Evolutionary conservation across 768 basidiomycete genomes (phyloP), one percentile per base, ranked within the genome.

Genomic region (Amanita inopinata): DNA sequence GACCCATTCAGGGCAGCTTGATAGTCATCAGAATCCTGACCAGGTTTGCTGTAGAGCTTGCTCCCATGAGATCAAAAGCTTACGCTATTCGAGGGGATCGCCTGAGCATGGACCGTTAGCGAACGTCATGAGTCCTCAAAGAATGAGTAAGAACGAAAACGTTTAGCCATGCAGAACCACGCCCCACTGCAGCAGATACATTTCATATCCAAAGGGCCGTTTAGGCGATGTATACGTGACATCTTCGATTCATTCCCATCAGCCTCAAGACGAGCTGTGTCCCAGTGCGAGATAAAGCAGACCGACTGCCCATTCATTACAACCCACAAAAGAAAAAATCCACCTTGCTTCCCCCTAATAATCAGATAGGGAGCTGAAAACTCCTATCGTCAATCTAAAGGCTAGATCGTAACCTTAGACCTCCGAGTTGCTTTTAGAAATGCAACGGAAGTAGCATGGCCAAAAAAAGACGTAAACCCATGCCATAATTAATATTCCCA

Each of bases 311-410:
- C n/a, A n/a, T n/a, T n/a, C n/a, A n/a, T n/a, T n/a, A n/a, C n/a
- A n/a, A n/a, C n/a, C n/a, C n/a, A n/a, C n/a, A n/a, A n/a, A n/a
- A 20, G 14, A 27, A 2, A 30, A 19, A 19, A 17, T 38, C 23
- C 10, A 30, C 39, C 27, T 27, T 10, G 8, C 24, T 20, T 36
- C 33, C 42, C 25, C 42, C 32, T 30, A 17, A 14, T 32, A 34
- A 28, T 6, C 27, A 34, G 15, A 33, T 34, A 34, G 32, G 41
- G 34, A 43, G 20, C 32, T 14, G 14, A 35, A 34, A 36, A 44
- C 43, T 27, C 43, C 43, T 44, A 44, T 44, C 23, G 34, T 15
- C 34, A 44, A 27, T 36, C 34, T 44, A 37, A 44, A 44, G 24
- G 31, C 25, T 44, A 36, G 43, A 35, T 36, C 17, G 33, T 36